These are phyloP conservation scores for Turnera subulata DNA, from an alignment of 345 rosid genomes.

Conservation along the genomic window DNA sequence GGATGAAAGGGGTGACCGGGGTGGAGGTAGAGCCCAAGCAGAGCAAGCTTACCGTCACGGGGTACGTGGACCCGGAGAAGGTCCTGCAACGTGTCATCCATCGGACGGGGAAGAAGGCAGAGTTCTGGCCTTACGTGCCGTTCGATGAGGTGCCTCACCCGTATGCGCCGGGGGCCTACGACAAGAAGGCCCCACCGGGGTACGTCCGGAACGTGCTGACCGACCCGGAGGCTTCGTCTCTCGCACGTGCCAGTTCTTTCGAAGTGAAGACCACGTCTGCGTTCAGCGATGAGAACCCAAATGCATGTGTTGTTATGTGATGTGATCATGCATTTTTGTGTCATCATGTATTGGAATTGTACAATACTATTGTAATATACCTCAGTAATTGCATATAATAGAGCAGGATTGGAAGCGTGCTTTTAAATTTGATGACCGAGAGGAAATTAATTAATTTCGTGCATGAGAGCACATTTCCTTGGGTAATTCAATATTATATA, in stretches of 20 bases:
- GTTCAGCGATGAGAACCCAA: constrained; percentile 31
- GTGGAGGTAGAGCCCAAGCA: constrained; percentile 20
- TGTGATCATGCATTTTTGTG: too few species aligned
- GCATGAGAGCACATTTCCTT: too few species aligned
- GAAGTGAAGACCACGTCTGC: constrained; percentile 21
- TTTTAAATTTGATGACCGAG: too few species aligned
- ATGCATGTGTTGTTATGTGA: constrained; percentile 27
- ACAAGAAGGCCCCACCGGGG: constrained; percentile 29
- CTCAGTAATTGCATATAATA: too few species aligned
- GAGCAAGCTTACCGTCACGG: constrained; percentile 21
- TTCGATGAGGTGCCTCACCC: constrained; percentile 22
- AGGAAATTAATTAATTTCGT: too few species aligned
- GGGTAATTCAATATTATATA: too few species aligned
- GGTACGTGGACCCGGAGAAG: constrained; percentile 21
- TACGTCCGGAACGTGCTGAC: constrained; percentile 21
- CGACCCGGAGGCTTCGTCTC: constrained; percentile 15
- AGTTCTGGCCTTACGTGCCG: constrained; percentile 29
- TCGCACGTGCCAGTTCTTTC: constrained; percentile 22
- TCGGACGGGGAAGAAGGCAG: constrained; percentile 28
- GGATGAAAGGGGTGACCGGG: constrained; percentile 24
- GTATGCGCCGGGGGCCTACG: constrained; percentile 23
- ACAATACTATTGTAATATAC: too few species aligned
- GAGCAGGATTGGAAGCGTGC: too few species aligned
- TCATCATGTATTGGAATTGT: too few species aligned
- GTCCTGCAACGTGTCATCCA: constrained; percentile 25